phyloP scores from a whole-genome alignment of 2,329 filamentous ascomycete genomes.

The Herpotrichia juniperi region DNA sequence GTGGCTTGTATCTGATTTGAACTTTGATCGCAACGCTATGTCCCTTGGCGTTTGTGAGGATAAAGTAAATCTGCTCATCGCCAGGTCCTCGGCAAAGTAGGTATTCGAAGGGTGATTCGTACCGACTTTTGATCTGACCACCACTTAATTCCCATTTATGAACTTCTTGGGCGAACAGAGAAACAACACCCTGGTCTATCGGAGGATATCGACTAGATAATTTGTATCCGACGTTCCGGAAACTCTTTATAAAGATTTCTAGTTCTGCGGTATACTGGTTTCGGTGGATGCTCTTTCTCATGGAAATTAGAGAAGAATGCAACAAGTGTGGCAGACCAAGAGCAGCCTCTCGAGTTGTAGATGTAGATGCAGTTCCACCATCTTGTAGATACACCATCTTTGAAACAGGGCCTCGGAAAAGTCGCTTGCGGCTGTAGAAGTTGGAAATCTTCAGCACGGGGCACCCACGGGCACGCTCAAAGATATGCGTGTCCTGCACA shows the following conservation, averaged over 20 bases:
- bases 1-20: background rate
- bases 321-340: background rate
- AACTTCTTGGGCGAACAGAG: background rate
- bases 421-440: background rate
- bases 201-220: background rate
- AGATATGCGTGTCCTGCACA: background rate
- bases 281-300: background rate
- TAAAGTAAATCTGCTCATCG: background rate
- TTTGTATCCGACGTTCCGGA: background rate
- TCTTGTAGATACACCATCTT: background rate
- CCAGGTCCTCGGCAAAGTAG: constrained; percentile 1
- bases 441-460: background rate
- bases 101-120: background rate
- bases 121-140: background rate
- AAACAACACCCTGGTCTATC: background rate
- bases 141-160: constrained; percentile 1
- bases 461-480: background rate
- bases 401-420: background rate
- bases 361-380: background rate
- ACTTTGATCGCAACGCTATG: background rate
- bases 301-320: background rate
- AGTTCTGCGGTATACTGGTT: background rate
- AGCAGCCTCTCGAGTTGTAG: background rate
- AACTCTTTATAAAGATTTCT: background rate
- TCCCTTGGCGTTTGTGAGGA: background rate